Evolutionary conservation across 805 yeast species (phyloP), one percentile per base, ranked within the genome.

Genomic region (Starmerella bombicola): DNA sequence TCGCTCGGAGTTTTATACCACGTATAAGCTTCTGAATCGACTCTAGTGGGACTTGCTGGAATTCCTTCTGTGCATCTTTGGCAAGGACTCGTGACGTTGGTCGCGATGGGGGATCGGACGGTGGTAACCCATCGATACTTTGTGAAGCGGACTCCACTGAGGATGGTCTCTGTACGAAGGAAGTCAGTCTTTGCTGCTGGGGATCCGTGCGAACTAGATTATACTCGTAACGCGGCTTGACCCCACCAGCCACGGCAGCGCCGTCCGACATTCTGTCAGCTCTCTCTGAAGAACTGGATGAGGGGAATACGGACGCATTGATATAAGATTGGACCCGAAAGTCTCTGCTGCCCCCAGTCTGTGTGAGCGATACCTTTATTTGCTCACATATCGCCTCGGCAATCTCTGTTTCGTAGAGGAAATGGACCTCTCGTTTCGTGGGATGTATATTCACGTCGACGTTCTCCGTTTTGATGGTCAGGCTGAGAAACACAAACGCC

Each of bases 401-500:
- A 17, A 91, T 84, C 55, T 86, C 96, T 33, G 80, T 91, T 52
- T 91, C 96, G 56, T 75, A 60, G 26, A 91, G 62, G 55, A 91
- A 85, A 32, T 93, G 59, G 2, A 91, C 96, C 53, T 88, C 96
- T 43, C 88, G 69, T 52, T 91, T 91, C 0, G 97, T 88, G 0
- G 98, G 98, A 55, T 91, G 98, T 12, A 91, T 78, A 56, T 91
- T 91, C 13, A 91, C 97, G 57, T 91, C 98, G 6, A 91, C 68
- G 45, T 78, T 76, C 25, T 61, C 62, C 1, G 95, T 81, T 18
- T 68, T 64, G 2, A 91, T 73, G 16, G 64, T 63, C n/a, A 91
- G 56, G 35, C 81, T 68, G 38, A 91, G 43, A 58, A 85, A 91
- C 1, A 82, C 68, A 55, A 91, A 91, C 0, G 93, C 79, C 49